Conservation (phyloP, 345 rosid species). For the Melastoma malabathricum region DNA sequence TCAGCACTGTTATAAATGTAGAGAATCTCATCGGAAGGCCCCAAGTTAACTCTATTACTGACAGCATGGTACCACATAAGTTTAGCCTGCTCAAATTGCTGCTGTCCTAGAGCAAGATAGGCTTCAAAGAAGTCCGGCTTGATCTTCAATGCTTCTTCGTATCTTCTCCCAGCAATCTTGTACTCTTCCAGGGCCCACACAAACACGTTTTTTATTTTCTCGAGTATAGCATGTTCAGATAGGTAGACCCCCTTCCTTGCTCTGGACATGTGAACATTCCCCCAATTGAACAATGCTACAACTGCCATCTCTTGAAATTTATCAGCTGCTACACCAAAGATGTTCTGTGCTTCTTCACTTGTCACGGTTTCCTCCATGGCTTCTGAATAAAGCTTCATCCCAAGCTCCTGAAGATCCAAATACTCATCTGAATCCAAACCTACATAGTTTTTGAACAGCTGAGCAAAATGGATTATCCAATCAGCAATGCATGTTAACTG, state of each 20-base stretch:
- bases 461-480: conserved; percentile 78
- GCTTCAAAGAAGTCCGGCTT: conserved; percentile 76
- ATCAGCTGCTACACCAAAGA: conserved; percentile 55
- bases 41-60: conserved; percentile 38
- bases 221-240: conserved; percentile 32
- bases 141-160: conserved; percentile 63
- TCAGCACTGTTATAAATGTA: conserved; percentile 61
- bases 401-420: conserved; percentile 70
- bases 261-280: conserved; percentile 74
- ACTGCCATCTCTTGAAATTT: conserved; percentile 72
- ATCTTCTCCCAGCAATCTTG: conserved; percentile 39
- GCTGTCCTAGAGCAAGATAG: conserved; percentile 56
- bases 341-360: conserved; percentile 67
- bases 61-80: conserved; percentile 74
- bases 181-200: conserved; percentile 51
- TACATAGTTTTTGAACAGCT: conserved; percentile 60
- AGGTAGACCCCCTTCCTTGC: conserved; percentile 62
- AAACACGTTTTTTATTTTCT: conserved; percentile 40
- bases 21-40: conserved; percentile 43
- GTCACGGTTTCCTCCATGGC: conserved; percentile 89
- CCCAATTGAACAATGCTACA: conserved; percentile 77
- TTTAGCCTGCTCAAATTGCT: conserved; percentile 83
- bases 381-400: conserved; percentile 71
- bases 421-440: conserved; percentile 57
- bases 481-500: conserved; percentile 40